phyloP scores from a whole-genome alignment of 768 basidiomycete species.

The Mycena maculata region DNA sequence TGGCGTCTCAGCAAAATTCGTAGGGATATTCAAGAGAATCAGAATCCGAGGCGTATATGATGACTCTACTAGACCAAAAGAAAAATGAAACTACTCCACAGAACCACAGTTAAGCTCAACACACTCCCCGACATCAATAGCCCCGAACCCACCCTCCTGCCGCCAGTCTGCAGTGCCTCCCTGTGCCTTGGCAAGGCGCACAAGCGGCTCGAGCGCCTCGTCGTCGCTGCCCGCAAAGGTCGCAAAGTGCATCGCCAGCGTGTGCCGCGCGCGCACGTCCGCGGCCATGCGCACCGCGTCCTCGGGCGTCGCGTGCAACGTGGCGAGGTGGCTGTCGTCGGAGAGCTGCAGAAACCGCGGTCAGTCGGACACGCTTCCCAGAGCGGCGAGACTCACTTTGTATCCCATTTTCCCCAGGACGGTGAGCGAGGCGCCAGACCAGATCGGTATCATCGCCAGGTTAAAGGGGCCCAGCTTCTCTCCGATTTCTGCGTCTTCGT shows the following conservation, averaged over 20 bases:
- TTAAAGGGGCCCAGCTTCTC: constrained; percentile 52
- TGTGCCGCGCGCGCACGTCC: constrained; percentile 50
- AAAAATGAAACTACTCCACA: not conserved
- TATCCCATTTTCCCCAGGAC: constrained; percentile 51
- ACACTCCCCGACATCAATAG: constrained; percentile 47
- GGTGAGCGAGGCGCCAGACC: constrained; percentile 56
- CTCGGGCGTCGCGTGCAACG: constrained; percentile 53
- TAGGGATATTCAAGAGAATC: too few relatives aligned
- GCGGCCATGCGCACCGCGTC: constrained; percentile 53
- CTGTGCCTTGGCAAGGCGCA: constrained; percentile 43
- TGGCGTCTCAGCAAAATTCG: too few relatives aligned
- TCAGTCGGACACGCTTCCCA: not conserved
- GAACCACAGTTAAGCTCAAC: constrained; percentile 11
- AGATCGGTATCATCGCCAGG: constrained; percentile 56
- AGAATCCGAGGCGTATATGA: too few relatives aligned
- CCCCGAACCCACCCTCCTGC: constrained; percentile 48
- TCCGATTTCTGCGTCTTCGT: constrained; percentile 49
- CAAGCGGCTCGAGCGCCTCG: constrained; percentile 54
- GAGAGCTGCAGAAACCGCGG: constrained; percentile 32
- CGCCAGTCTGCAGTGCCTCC: constrained; percentile 39
- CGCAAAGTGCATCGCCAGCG: constrained; percentile 57
- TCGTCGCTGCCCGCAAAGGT: constrained; percentile 56
- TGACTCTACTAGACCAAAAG: too few relatives aligned
- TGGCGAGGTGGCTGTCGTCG: constrained; percentile 46
- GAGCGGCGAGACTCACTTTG: constrained; percentile 41